These are phyloP conservation scores for Blakeslea trispora DNA, from an alignment of 371 early-diverging fungal genomes.

Conservation along the genomic window DNA sequence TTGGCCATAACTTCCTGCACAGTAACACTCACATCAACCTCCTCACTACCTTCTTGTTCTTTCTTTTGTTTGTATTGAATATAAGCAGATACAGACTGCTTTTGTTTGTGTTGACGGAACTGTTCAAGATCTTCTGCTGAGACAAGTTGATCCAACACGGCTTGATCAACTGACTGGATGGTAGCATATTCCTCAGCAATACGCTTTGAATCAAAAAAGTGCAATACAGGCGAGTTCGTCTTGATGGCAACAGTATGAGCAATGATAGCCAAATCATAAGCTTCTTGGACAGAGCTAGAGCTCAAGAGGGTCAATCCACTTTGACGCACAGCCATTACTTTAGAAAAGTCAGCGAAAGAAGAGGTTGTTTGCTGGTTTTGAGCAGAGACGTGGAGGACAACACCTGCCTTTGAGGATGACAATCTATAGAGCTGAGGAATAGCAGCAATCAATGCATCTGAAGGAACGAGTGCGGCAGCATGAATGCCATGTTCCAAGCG, in stretches of 20 bases:
- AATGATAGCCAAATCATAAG: conserved; percentile 69
- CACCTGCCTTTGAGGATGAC: conserved; percentile 47
- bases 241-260: conserved; percentile 65
- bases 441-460: conserved; percentile 56
- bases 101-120: conserved; percentile 20
- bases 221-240: conserved; percentile 62
- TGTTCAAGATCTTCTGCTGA: conserved; percentile 34
- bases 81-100: conserved; percentile 32
- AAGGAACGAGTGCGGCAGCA: conserved; percentile 54
- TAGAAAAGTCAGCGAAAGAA: conserved; percentile 53
- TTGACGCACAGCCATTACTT: conserved; percentile 77
- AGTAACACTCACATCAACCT: conserved; percentile 29
- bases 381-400: conserved; percentile 62
- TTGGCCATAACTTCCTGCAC: conserved; percentile 42
- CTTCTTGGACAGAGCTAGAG: conserved; percentile 71
- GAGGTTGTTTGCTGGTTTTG: conserved; percentile 27
- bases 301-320: conserved; percentile 74
- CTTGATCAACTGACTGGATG: conserved; percentile 20
- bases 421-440: conserved; percentile 71
- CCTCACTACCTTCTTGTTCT: conserved; percentile 11
- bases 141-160: conserved; percentile 29
- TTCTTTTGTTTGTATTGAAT: conserved; percentile 36
- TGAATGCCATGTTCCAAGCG: conserved; percentile 21
- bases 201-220: conserved; percentile 53
- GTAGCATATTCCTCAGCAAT: conserved; percentile 43